phyloP scores from a whole-genome alignment of 2,329 filamentous ascomycete genomes.

The Parafenestella ontariensis region DNA sequence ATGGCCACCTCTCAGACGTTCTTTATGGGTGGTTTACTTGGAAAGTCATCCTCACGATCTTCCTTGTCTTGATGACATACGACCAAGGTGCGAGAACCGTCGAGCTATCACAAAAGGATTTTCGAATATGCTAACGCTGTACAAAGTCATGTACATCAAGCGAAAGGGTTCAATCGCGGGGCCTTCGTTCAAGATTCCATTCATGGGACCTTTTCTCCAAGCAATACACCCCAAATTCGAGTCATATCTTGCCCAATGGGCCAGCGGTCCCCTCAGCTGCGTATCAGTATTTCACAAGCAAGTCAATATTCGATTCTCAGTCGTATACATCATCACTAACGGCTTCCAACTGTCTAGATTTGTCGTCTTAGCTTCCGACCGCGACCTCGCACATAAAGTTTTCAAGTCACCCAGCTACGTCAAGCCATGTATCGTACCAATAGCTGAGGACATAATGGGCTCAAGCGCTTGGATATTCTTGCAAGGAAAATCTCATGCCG shows the following conservation, averaged over 20 bases:
- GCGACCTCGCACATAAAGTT: slow-evolving; percentile 92
- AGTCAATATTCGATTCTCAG: background rate
- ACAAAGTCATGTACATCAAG: slow-evolving; percentile 45
- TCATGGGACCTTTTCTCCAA: slow-evolving; percentile 85
- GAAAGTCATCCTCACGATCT: slow-evolving; percentile 73
- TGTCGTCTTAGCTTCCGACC: slow-evolving; percentile 91
- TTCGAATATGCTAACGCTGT: background rate
- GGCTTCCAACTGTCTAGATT: slow-evolving; percentile 67
- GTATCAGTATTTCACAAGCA: slow-evolving; percentile 99
- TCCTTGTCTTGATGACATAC: slow-evolving; percentile 77
- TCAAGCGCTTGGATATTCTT: slow-evolving; percentile 94
- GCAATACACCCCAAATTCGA: slow-evolving; percentile 90
- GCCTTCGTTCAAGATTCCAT: slow-evolving; percentile 54
- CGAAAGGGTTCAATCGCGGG: slow-evolving; percentile 54
- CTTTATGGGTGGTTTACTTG: slow-evolving; percentile 47
- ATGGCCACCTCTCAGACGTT: background rate
- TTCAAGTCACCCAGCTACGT: slow-evolving; percentile 91
- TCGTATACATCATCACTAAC: slow-evolving; percentile 3
- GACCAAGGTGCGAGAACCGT: slow-evolving; percentile 75
- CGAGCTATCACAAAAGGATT: slow-evolving; percentile 20
- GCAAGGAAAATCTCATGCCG: slow-evolving; percentile 90
- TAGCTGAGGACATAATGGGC: slow-evolving; percentile 90
- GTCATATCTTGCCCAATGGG: slow-evolving; percentile 89
- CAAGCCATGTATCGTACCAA: slow-evolving; percentile 94
- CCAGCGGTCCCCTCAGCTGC: slow-evolving; percentile 87